Evolutionary conservation across 179 eudicot genomes (phyloP), one percentile per base, ranked within the genome.

Genomic region (Camellia oleifera): DNA sequence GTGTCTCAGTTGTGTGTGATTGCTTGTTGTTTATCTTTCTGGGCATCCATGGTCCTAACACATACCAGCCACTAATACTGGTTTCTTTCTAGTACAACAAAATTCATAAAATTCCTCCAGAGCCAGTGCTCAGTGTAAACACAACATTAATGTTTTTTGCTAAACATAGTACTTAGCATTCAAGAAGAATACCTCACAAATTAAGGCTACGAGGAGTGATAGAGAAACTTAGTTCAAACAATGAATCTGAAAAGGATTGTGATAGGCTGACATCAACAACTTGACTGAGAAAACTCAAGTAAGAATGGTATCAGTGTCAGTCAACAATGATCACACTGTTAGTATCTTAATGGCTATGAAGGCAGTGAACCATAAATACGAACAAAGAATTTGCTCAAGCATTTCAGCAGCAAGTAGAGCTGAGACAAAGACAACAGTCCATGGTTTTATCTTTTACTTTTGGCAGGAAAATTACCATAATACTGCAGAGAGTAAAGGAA

Each of bases 401-500:
- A 64, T 13, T 48, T 64, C 62, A 63, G 72, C 20, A 48, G 61
- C 46, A 77, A 4, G 65, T 23, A 13, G 8, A 15, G n/a, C 44
- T 74, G 40, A 32, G 40, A 26, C 18, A 54, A 46, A 13, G 23
- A 45, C 11, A 65, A 45, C 54, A 68, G 50, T 14, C 17, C 50
- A 8, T 5, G 0, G 5, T 4, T 48, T 71, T 48, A 71, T 18
- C 14, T 48, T 48, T 48, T 45, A 15, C 4, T 1, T 46, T 48
- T 71, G 56, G 56, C 75, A 71, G 53, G 75, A 23, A 58, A 63
- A 69, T 67, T 46, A 7, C 54, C 63, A 40, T 18, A 54, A 57
- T 58, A 9, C 57, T n/a, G 15, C 54, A 52, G 61, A 76, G 15
- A 20, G 14, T 60, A 78, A 15, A 69, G n/a, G 50, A 61, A 63